phyloP scores from a whole-genome alignment of 768 basidiomycete species.

The Xerocomus potaroensis region DNA sequence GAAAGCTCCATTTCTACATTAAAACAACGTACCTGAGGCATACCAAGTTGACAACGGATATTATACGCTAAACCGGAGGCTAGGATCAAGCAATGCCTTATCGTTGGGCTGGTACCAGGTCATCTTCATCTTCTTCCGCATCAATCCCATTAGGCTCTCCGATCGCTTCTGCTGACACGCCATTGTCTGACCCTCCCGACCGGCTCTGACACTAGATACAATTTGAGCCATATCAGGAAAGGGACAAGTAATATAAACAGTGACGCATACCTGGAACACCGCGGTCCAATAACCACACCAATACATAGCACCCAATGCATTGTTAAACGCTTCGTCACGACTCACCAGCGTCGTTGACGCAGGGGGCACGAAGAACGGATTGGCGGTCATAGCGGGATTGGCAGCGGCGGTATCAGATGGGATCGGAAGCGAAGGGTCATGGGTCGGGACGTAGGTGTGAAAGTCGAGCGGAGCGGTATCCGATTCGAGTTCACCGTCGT shows the following conservation, averaged over 20 bases:
- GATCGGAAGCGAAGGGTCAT: constrained; percentile 58
- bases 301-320: constrained; percentile 76
- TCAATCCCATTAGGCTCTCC: constrained; percentile 25
- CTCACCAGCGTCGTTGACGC: constrained; percentile 40
- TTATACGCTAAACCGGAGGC: background rate
- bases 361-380: constrained; percentile 28
- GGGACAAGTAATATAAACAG: background rate
- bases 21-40: constrained; percentile 18
- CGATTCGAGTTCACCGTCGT: constrained; percentile 24
- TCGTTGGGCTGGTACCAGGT: constrained; percentile 28
- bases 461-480: constrained; percentile 68
- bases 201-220: constrained; percentile 33
- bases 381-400: constrained; percentile 5
- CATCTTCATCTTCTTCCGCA: constrained; percentile 18
- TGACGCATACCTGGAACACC: constrained; percentile 65
- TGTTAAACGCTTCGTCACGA: constrained; percentile 73
- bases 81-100: constrained; percentile 5
- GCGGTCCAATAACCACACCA: constrained; percentile 89
- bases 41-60: background rate
- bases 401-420: constrained; percentile 18
- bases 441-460: constrained; percentile 62
- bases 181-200: constrained; percentile 13
- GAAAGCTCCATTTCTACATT: background rate
- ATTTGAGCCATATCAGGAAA: constrained; percentile 1
- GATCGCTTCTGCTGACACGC: constrained; percentile 25